phyloP scores from a whole-genome alignment of 228 moss, liverwort and hornwort genomes.

The Sphagnum magellanicum region DNA sequence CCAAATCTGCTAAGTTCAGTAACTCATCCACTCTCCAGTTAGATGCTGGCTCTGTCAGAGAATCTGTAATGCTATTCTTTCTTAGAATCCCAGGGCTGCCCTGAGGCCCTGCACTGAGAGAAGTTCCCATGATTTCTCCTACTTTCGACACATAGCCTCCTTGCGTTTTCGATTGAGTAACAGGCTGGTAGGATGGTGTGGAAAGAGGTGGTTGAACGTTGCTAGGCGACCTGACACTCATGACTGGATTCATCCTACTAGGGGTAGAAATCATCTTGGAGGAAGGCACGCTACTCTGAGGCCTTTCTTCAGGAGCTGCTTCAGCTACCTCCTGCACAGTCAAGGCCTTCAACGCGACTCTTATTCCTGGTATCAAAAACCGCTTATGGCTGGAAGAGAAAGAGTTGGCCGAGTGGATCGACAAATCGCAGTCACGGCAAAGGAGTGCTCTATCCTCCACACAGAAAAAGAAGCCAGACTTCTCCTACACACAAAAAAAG shows the following conservation, averaged over 20 bases:
- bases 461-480: constrained; percentile 79
- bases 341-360: constrained; percentile 60
- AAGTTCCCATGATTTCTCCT: background rate
- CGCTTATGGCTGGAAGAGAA: constrained; percentile 68
- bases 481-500: constrained; percentile 45
- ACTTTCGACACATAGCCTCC: no score
- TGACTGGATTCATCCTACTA: no score
- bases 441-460: constrained; percentile 80
- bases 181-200: no score
- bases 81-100: constrained; percentile 10
- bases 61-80: constrained; percentile 65
- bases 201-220: no score
- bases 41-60: constrained; percentile 64
- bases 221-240: no score
- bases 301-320: constrained; percentile 14
- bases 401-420: constrained; percentile 58
- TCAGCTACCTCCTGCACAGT: constrained; percentile 19
- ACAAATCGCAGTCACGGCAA: constrained; percentile 86
- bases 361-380: constrained; percentile 65
- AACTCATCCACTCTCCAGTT: constrained; percentile 74
- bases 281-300: no score
- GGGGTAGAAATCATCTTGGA: no score
- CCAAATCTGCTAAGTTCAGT: constrained; percentile 66
- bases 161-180: no score
- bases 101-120: constrained; percentile 10